These are phyloP conservation scores for Aureobasidium subglaciale DNA, from an alignment of 2,329 filamentous ascomycete species.

Conservation along the genomic window DNA sequence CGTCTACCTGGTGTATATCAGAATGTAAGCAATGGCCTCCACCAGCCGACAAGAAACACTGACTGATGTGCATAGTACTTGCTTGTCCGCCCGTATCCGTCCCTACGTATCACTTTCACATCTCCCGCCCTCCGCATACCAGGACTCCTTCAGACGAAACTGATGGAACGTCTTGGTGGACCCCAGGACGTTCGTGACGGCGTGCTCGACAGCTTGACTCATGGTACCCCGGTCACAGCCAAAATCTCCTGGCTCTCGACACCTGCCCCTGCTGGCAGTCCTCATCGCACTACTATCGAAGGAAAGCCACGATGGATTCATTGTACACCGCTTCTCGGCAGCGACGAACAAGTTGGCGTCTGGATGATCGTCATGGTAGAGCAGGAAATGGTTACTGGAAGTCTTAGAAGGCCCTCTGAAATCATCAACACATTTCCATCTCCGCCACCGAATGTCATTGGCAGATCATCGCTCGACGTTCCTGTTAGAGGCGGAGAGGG, in stretches of 20 bases:
- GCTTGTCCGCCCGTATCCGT: slow-evolving; percentile 60
- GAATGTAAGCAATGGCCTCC: slow-evolving; percentile 22
- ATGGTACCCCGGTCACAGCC: slow-evolving; percentile 36
- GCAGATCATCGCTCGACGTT: background rate
- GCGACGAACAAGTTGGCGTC: slow-evolving; percentile 37
- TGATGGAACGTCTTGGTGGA: slow-evolving; percentile 38
- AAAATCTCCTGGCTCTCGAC: slow-evolving; percentile 35
- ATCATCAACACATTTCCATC: slow-evolving; percentile 6
- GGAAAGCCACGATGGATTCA: slow-evolving; percentile 36
- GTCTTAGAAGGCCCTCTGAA: slow-evolving; percentile 14
- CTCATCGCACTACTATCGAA: slow-evolving; percentile 17
- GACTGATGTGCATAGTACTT: slow-evolving; percentile 42
- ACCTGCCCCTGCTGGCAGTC: slow-evolving; percentile 5
- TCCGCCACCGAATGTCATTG: background rate
- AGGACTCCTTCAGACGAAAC: slow-evolving; percentile 50
- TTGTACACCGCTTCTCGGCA: slow-evolving; percentile 38
- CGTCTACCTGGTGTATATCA: slow-evolving; percentile 33
- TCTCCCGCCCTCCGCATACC: slow-evolving; percentile 61
- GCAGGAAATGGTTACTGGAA: slow-evolving; percentile 28
- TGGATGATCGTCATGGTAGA: slow-evolving; percentile 44
- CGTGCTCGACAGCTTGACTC: slow-evolving; percentile 32
- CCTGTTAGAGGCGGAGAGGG: slow-evolving; percentile 10
- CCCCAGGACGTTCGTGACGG: slow-evolving; percentile 31
- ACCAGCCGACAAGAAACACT: background rate
- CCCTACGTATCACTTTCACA: slow-evolving; percentile 60